Percentiles rank a stretch among this genome's conserved stretches.
Evolutionary conservation across 345 rosid species (phyloP).

Genomic region (Geranium rotundifolium): DNA sequence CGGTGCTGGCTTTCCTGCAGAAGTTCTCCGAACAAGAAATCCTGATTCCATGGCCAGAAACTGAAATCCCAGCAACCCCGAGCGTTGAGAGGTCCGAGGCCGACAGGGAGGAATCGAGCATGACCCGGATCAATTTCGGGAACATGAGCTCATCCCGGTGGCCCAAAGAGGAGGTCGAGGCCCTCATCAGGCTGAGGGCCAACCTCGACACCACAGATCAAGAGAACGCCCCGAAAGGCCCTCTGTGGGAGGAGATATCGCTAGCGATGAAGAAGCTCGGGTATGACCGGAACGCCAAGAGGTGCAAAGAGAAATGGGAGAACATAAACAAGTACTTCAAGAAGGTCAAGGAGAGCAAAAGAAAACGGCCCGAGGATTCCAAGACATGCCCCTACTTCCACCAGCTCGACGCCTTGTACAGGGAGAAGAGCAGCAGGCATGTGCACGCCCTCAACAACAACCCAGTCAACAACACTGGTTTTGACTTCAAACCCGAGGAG

Average conservation of each 20-base stretch:
- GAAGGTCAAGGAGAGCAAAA: conserved; percentile 56
- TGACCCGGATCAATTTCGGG: background rate
- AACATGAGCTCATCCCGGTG: conserved; percentile 37
- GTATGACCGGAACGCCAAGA: conserved; percentile 41
- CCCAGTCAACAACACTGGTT: too few species aligned
- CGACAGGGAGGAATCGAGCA: too few species aligned
- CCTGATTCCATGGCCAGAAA: background rate
- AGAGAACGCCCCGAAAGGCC: conserved; percentile 52
- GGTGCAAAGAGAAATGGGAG: conserved; percentile 83
- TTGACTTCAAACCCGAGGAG: conserved; percentile 29
- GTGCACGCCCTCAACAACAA: background rate
- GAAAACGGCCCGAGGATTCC: conserved; percentile 45
- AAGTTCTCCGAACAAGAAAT: conserved; percentile 41
- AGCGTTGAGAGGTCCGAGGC: too few species aligned
- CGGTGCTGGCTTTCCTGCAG: conserved; percentile 63
- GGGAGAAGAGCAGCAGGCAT: conserved; percentile 31
- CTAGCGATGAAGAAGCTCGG: conserved; percentile 41
- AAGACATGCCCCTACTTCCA: conserved; percentile 63
- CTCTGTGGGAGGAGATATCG: conserved; percentile 62
- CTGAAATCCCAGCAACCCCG: background rate
- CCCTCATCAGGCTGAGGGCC: conserved; percentile 37
- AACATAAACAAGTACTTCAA: conserved; percentile 72
- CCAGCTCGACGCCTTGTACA: conserved; percentile 54
- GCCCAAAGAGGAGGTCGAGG: conserved; percentile 57
- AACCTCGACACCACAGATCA: conserved; percentile 36